phyloP scores from a whole-genome alignment of 805 yeast species.

The Saccharomycopsis oosterbeekiorum region DNA sequence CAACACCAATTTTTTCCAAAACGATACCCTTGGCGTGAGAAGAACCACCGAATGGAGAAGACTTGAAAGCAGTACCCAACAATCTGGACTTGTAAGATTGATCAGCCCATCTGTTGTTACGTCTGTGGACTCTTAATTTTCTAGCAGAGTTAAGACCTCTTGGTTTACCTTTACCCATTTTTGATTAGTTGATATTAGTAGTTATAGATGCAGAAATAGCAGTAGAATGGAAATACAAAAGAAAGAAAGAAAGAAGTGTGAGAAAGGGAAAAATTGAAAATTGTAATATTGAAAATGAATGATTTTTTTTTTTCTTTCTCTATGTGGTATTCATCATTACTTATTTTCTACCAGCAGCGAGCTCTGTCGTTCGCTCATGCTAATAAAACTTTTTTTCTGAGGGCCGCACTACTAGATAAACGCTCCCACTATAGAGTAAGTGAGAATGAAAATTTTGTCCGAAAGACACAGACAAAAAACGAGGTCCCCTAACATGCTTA shows the following conservation, averaged over 20 bases:
- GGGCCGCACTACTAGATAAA: neutral
- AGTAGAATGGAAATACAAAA: neutral
- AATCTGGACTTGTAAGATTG: constrained; percentile 96
- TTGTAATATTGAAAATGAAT: neutral
- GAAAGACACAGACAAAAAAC: too few relatives aligned
- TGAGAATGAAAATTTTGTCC: too few relatives aligned
- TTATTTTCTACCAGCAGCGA: too few relatives aligned
- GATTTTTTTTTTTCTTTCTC: neutral
- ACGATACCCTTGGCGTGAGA: constrained; percentile 99
- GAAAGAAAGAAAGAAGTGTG: neutral
- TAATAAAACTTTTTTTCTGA: neutral
- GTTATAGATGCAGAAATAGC: neutral
- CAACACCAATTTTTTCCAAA: constrained; percentile 98
- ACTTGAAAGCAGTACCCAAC: constrained; percentile 99
- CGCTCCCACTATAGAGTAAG: too few relatives aligned
- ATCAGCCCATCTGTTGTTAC: constrained; percentile 99
- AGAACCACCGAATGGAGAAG: constrained; percentile 99
- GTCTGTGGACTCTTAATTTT: constrained; percentile 99
- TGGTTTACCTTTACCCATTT: constrained; percentile 99
- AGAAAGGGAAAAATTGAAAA: neutral
- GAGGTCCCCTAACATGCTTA: too few relatives aligned
- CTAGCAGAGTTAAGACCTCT: constrained; percentile 99
- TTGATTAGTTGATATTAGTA: constrained; percentile 25
- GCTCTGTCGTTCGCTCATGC: neutral
- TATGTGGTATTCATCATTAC: too few relatives aligned